Percentiles rank a stretch among this genome's conserved stretches.
Evolutionary conservation across 1,284 basidiomycete genomes (phyloP).

Genomic region (Ustilago hordei): DNA sequence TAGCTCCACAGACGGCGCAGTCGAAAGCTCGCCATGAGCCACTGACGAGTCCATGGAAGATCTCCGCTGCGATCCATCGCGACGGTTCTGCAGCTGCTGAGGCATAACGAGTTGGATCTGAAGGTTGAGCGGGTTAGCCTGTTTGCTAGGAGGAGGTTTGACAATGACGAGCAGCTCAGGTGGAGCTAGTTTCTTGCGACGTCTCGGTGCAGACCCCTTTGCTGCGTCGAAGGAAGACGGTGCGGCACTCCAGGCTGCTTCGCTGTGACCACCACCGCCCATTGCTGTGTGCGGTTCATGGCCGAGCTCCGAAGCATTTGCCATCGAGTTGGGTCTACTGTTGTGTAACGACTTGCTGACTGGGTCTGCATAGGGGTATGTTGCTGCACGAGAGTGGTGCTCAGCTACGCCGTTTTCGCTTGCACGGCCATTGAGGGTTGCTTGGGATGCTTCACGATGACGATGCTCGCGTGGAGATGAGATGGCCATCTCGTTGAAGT

Average conservation of each 20-base stretch:
- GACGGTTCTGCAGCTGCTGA: constrained; percentile 27
- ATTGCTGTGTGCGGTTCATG: constrained; percentile 24
- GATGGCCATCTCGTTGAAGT: constrained; percentile 18
- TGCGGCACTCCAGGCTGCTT: constrained; percentile 39
- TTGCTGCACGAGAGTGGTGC: background rate
- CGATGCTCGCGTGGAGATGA: constrained; percentile 20
- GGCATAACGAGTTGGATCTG: constrained; percentile 85
- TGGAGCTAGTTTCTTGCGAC: constrained; percentile 45
- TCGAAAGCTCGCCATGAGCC: constrained; percentile 13
- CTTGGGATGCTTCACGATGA: constrained; percentile 44
- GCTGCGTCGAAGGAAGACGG: constrained; percentile 21
- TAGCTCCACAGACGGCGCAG: constrained; percentile 19
- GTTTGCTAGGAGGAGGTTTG: constrained; percentile 83
- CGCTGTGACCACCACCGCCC: constrained; percentile 46
- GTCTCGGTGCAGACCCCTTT: constrained; percentile 19
- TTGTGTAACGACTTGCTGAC: constrained; percentile 7
- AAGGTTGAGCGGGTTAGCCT: constrained; percentile 88
- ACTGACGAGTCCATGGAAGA: constrained; percentile 39
- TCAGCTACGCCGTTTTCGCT: constrained; percentile 6
- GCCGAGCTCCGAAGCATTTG: constrained; percentile 17
- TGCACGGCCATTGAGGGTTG: constrained; percentile 36
- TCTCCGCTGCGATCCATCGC: constrained; percentile 27
- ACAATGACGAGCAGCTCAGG: constrained; percentile 67
- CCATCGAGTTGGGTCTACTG: constrained; percentile 30
- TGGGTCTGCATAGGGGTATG: constrained; percentile 1